Evolutionary conservation across 805 yeast genomes (phyloP).

Genomic region (Vanderwaltozyma polyspora): DNA sequence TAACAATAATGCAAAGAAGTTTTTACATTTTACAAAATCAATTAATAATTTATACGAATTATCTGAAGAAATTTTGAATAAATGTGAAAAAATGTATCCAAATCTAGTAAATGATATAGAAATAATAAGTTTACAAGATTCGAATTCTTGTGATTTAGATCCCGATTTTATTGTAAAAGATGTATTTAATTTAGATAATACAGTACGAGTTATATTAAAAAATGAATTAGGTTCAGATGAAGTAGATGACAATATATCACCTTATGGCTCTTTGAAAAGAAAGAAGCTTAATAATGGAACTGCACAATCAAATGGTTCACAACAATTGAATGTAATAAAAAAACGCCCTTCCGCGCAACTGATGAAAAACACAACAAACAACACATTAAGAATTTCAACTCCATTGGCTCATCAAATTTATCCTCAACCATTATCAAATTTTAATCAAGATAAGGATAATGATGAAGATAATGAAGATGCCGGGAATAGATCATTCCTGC

Average conservation of each 20-base stretch:
- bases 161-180: constrained; percentile 61
- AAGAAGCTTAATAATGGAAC: constrained; percentile 16
- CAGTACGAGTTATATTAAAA: constrained; percentile 36
- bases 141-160: constrained; percentile 61
- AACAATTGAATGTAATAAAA: constrained; percentile 13
- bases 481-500: constrained; percentile 26
- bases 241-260: constrained; percentile 1
- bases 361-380: constrained; percentile 3
- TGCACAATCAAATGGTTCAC: constrained; percentile 7
- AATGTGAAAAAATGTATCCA: constrained; percentile 58
- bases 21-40: constrained; percentile 52
- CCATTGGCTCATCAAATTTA: constrained; percentile 32
- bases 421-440: constrained; percentile 17
- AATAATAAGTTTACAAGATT: constrained; percentile 56
- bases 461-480: constrained; percentile 23
- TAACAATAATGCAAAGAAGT: constrained; percentile 29
- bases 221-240: constrained; percentile 29
- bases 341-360: constrained; percentile 10
- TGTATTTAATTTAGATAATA: constrained; percentile 43
- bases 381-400: constrained; percentile 26
- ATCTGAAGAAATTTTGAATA: constrained; percentile 40
- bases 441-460: constrained; percentile 13
- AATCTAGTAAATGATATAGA: constrained; percentile 34
- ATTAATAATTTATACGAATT: constrained; percentile 37
- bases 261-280: constrained; percentile 9